phyloP scores from a whole-genome alignment of 2,329 filamentous ascomycete species.

The Fusarium temperatum region DNA sequence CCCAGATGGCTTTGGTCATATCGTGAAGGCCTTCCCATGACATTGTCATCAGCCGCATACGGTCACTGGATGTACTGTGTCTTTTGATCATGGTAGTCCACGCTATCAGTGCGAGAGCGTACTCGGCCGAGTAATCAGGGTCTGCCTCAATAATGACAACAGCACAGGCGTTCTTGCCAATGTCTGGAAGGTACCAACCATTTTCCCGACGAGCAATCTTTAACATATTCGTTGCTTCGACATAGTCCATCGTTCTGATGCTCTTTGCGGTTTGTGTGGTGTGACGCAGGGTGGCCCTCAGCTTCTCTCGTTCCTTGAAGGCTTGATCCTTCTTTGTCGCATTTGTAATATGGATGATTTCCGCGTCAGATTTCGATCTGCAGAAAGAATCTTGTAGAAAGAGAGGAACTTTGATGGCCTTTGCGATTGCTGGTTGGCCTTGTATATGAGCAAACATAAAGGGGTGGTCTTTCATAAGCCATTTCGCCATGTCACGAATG shows the following conservation, averaged over 20 bases:
- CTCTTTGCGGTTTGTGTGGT: neutral
- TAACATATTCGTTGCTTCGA: neutral
- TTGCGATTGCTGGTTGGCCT: neutral
- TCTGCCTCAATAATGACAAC: neutral
- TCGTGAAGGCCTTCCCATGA: neutral
- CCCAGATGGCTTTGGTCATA: neutral
- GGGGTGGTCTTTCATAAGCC: neutral
- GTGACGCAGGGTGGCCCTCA: neutral
- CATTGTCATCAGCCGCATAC: neutral
- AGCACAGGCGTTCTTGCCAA: neutral
- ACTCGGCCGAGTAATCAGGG: neutral
- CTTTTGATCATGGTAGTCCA: neutral
- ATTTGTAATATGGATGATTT: neutral
- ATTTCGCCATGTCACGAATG: neutral
- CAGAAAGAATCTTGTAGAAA: neutral
- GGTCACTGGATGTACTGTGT: rapidly evolving
- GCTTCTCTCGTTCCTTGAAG: neutral
- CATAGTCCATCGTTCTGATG: neutral
- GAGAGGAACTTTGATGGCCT: neutral
- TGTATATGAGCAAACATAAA: neutral
- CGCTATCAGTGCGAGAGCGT: neutral
- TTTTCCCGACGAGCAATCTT: neutral
- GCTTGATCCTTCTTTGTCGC: neutral
- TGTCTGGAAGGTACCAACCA: neutral
- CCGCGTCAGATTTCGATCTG: neutral